Percentiles rank a stretch among this genome's conserved stretches.
phyloP scores from a whole-genome alignment of 306 rosid genomes.

The Inga laurina region DNA sequence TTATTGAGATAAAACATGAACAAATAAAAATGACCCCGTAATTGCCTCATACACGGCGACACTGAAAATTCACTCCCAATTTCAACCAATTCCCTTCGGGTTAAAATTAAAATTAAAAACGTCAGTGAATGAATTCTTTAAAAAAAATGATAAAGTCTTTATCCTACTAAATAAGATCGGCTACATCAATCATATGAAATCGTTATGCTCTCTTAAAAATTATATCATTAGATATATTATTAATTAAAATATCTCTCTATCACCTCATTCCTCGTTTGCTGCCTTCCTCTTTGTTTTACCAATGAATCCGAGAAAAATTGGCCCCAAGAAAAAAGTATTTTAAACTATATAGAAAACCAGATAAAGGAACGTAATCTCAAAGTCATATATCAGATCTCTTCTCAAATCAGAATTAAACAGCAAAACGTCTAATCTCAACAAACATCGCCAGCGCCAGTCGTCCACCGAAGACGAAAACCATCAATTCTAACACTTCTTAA shows the following conservation, averaged over 20 bases:
- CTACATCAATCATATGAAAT: no score
- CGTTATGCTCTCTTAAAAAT: no score
- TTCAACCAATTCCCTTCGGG: not conserved
- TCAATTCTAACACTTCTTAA: conserved; percentile 17
- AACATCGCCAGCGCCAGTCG: conserved; percentile 5
- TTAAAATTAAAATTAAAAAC: not conserved
- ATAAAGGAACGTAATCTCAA: not conserved
- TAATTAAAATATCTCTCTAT: no score
- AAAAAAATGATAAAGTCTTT: no score
- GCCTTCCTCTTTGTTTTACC: not conserved
- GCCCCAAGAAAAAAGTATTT: not conserved
- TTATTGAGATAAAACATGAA: not conserved
- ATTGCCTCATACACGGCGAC: not conserved
- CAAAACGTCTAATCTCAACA: conserved; percentile 25
- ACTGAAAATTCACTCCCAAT: not conserved
- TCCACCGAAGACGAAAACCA: conserved; percentile 36
- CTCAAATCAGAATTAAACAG: conserved; percentile 44
- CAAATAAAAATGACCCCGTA: not conserved
- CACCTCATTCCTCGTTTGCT: no score
- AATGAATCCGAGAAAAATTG: not conserved
- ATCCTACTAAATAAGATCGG: no score
- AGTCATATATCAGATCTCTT: conserved; percentile 36
- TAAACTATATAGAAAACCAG: not conserved
- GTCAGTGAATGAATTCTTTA: not conserved
- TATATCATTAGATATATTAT: no score